Percentiles rank a stretch among this genome's conserved stretches.
Evolutionary conservation across 495 filamentous ascomycete genomes (phyloP).

Genomic region (Pyrenopolyporus hunteri): DNA sequence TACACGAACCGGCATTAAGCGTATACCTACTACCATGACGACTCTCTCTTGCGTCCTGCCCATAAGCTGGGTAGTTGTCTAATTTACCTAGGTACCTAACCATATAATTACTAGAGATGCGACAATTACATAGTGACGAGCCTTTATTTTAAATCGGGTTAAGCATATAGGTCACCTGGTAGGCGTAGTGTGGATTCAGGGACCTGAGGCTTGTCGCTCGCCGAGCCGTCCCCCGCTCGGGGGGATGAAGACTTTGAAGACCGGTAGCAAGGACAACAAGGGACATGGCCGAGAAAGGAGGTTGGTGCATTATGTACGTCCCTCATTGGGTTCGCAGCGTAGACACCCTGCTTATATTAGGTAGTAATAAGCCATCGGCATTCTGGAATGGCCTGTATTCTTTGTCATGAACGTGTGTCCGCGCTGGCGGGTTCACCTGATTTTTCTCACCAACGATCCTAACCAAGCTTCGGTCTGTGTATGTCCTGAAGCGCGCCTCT

Average conservation of each 20-base stretch:
- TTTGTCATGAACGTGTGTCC: slow-evolving; percentile 22
- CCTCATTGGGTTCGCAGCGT: slow-evolving; percentile 26
- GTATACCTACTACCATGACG: not conserved
- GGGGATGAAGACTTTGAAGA: no score
- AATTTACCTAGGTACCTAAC: no score
- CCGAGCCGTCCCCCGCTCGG: slow-evolving; percentile 36
- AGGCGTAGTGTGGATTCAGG: not conserved
- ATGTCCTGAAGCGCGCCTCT: no score
- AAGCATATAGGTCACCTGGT: not conserved
- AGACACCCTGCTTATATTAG: slow-evolving; percentile 29
- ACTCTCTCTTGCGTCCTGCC: no score
- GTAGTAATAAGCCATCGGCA: slow-evolving; percentile 25
- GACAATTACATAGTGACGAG: no score
- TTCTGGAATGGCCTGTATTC: slow-evolving; percentile 29
- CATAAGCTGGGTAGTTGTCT: no score
- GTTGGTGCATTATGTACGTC: slow-evolving; percentile 33
- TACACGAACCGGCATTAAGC: not conserved
- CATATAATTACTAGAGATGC: no score
- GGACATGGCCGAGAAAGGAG: slow-evolving; percentile 34
- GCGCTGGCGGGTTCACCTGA: slow-evolving; percentile 21
- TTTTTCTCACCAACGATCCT: slow-evolving; percentile 12
- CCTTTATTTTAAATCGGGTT: no score
- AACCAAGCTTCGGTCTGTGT: slow-evolving; percentile 8
- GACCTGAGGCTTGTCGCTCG: slow-evolving; percentile 14
- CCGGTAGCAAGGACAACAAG: slow-evolving; percentile 8